Conservation (phyloP, 257 asterid species). For the Craterostigma plantagineum region DNA sequence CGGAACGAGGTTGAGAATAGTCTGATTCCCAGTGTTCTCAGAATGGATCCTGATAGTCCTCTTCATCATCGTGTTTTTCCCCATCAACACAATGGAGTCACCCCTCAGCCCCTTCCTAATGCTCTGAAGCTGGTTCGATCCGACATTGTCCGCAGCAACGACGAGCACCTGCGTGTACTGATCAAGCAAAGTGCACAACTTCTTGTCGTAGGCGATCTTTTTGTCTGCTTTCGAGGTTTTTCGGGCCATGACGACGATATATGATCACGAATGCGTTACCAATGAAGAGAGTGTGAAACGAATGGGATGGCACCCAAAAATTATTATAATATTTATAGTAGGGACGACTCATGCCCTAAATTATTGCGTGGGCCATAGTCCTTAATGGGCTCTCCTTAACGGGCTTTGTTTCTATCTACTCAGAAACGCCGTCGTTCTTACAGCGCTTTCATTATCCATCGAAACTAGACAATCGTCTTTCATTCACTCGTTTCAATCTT, state of each 20-base stretch:
- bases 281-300: slow-evolving; percentile 12
- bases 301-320: slow-evolving; percentile 11
- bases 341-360: no score
- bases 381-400: no score
- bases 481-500: no score
- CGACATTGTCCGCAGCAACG: slow-evolving; percentile 74
- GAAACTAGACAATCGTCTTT: no score
- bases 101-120: slow-evolving; percentile 69
- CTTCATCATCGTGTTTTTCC: slow-evolving; percentile 98
- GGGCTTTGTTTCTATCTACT: no score
- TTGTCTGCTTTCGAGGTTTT: slow-evolving; percentile 47
- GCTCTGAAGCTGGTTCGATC: slow-evolving; percentile 73
- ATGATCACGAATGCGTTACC: not conserved
- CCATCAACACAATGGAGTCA: slow-evolving; percentile 79
- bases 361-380: no score
- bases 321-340: no score
- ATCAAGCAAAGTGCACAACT: slow-evolving; percentile 66
- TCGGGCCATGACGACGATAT: slow-evolving; percentile 3
- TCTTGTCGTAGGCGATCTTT: slow-evolving; percentile 61
- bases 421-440: no score
- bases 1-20: slow-evolving; percentile 61
- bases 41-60: slow-evolving; percentile 56
- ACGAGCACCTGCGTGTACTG: slow-evolving; percentile 64
- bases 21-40: slow-evolving; percentile 56
- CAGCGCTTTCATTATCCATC: no score